A percentile compares a stretch with the other conserved stretches of the same genome.
These are phyloP conservation scores for Angophora floribunda DNA, from an alignment of 345 rosid species.

Conservation along the genomic window DNA sequence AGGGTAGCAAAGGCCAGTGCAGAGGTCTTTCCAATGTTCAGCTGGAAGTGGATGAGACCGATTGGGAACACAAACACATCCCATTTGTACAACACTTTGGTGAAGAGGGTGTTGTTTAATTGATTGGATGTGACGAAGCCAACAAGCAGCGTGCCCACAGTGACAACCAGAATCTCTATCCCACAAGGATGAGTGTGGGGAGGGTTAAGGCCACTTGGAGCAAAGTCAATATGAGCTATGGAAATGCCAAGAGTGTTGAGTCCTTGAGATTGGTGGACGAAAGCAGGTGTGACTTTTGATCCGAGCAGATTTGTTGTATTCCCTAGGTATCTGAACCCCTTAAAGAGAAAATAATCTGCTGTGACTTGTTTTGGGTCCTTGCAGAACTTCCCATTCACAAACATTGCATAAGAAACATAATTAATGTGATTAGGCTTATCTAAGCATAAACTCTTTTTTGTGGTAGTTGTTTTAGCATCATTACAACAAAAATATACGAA, in stretches of 20 bases:
- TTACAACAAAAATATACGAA: too few relatives aligned
- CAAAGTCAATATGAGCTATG: conserved; percentile 10
- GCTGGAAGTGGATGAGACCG: conserved; percentile 22
- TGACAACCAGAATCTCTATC: conserved; percentile 22
- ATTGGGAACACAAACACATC: conserved; percentile 28
- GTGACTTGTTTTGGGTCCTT: conserved; percentile 11
- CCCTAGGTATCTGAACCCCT: not conserved
- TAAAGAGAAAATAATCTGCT: conserved; percentile 8
- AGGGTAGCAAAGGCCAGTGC: conserved; percentile 15
- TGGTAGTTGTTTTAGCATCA: not conserved
- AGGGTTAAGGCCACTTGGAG: conserved; percentile 17
- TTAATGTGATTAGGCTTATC: not conserved
- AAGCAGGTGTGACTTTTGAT: conserved; percentile 2
- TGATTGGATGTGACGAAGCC: conserved; percentile 26
- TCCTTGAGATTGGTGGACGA: conserved; percentile 1
- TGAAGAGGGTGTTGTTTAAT: conserved; percentile 1
- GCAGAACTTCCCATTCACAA: conserved; percentile 10
- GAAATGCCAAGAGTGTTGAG: conserved; percentile 19
- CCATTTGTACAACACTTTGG: conserved; percentile 5
- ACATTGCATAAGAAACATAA: not conserved
- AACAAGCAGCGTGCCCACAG: conserved; percentile 14
- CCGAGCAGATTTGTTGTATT: not conserved
- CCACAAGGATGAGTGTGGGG: conserved; percentile 36
- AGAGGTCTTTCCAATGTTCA: conserved; percentile 17
- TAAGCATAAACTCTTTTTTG: not conserved